These are phyloP conservation scores for Collybiopsis confluens DNA, from an alignment of 768 basidiomycete species.

Conservation along the genomic window DNA sequence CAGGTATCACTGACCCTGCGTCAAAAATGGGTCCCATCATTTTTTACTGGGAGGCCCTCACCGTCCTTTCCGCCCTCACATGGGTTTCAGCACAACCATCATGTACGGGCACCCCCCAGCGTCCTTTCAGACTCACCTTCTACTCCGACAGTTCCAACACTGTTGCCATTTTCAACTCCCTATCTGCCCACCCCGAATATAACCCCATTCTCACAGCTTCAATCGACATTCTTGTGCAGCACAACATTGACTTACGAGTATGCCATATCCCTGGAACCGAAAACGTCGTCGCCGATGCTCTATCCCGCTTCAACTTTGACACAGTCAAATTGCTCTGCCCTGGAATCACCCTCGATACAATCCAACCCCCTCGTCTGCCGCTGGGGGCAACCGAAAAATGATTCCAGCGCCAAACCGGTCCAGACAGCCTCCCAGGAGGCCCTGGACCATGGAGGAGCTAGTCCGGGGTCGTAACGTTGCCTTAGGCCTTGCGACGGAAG, in stretches of 20 bases:
- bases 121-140: slow-evolving; percentile 22
- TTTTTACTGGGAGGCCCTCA: slow-evolving; percentile 23
- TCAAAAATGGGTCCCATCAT: slow-evolving; percentile 9
- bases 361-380: not conserved
- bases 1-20: not conserved
- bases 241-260: slow-evolving; percentile 17
- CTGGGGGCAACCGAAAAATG: not conserved
- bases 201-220: slow-evolving; percentile 16
- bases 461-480: slow-evolving; percentile 14
- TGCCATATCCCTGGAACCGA: slow-evolving; percentile 16
- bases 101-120: no score
- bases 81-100: not conserved
- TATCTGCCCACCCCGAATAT: slow-evolving; percentile 12
- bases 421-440: slow-evolving; percentile 19
- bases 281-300: slow-evolving; percentile 22
- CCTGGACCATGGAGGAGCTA: slow-evolving; percentile 23
- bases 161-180: slow-evolving; percentile 19
- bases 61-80: slow-evolving; percentile 17
- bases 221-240: slow-evolving; percentile 16
- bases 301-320: slow-evolving; percentile 17
- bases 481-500: slow-evolving; percentile 19
- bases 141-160: slow-evolving; percentile 22
- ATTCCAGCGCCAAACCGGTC: not conserved
- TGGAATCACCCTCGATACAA: not conserved
- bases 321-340: not conserved